Base-by-base conservation (phyloP, 2,329 filamentous ascomycete genomes). In the Pseudopyrenochaeta lycopersici region DNA sequence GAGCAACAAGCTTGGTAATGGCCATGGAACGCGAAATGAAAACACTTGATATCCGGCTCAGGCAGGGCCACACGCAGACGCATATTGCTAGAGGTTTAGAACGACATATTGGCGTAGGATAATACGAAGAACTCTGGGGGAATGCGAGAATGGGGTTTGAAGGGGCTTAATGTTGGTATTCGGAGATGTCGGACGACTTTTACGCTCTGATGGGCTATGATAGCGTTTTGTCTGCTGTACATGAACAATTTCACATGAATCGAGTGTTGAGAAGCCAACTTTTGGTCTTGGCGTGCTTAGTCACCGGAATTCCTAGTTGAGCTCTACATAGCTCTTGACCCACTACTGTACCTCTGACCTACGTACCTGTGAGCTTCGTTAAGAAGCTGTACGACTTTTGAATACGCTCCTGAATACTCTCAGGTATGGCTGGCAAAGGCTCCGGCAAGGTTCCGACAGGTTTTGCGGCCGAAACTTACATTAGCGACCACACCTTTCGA, bases 401-500 rank as follows among this genome's bases (percentile, higher is more conserved):
- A 6, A 3, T 17, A 2, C 0, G 32, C 21, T 2, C 15, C 12
- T 2, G 23, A 23, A 10, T 35, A n/a, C 27, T 14, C 14, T 11
- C 7, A 41, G 23, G 10, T 33, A 71, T 74, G 67, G 56, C 63
- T 17, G 63, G 61, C 21, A 61, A 64, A 52, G 56, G 63, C 46
- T 52, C 67, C 11, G 80, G 80, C 50, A 76, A 75, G 54, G 79
- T 83, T 10, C 80, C 81, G 2, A 97, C 95, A 0, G 95, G 95
- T 10, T 89, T 86, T 67, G 95, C 95, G 1, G 85, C 95, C 64
- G 94, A 99, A 76, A 92, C 90, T 0, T 90, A 86, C 64, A 87
- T 99, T 60, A 96, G 91, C 75, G 95, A 98, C 70, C 87, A 94
- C 60, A 92, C 91, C 0, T 99, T 99, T 74, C 87, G 91, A 64